phyloP scores from a whole-genome alignment of 2,329 filamentous ascomycete species.

The Scedosporium minutisporum region DNA sequence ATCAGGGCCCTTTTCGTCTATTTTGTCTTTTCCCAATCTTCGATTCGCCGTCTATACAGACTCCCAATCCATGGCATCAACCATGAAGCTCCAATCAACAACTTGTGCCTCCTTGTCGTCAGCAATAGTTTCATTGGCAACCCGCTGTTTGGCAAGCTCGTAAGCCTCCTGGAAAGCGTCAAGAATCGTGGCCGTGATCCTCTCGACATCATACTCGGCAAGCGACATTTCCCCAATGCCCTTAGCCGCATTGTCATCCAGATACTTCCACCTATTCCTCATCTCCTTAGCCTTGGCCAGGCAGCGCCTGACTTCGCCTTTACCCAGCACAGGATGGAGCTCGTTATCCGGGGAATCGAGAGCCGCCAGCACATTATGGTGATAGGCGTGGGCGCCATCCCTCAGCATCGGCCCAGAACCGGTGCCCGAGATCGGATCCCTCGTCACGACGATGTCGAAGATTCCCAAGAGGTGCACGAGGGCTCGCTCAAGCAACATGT shows the following conservation, averaged over 20 bases:
- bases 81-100: conserved; percentile 44
- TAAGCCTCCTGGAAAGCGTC: conserved; percentile 50
- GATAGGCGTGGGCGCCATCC: conserved; percentile 43
- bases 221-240: conserved; percentile 25
- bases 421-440: not conserved
- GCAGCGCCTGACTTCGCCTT: conserved; percentile 43
- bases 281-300: conserved; percentile 59
- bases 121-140: conserved; percentile 11
- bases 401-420: conserved; percentile 1
- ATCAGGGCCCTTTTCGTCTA: not conserved
- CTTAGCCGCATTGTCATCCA: conserved; percentile 33
- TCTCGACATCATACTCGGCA: conserved; percentile 50
- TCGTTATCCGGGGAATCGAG: conserved; percentile 49
- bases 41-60: not conserved
- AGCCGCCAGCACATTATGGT: conserved; percentile 58
- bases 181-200: conserved; percentile 49
- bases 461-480: conserved; percentile 58
- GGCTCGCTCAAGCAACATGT: conserved; percentile 61
- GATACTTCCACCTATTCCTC: conserved; percentile 64
- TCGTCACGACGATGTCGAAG: conserved; percentile 45
- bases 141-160: conserved; percentile 27
- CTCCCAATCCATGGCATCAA: conserved; percentile 53
- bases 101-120: conserved; percentile 20
- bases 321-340: conserved; percentile 45
- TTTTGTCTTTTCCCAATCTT: not conserved